A percentile compares a stretch with the other conserved stretches of the same genome.
phyloP scores from a whole-genome alignment of 768 basidiomycete species.

The Ephemerocybe angulata region DNA sequence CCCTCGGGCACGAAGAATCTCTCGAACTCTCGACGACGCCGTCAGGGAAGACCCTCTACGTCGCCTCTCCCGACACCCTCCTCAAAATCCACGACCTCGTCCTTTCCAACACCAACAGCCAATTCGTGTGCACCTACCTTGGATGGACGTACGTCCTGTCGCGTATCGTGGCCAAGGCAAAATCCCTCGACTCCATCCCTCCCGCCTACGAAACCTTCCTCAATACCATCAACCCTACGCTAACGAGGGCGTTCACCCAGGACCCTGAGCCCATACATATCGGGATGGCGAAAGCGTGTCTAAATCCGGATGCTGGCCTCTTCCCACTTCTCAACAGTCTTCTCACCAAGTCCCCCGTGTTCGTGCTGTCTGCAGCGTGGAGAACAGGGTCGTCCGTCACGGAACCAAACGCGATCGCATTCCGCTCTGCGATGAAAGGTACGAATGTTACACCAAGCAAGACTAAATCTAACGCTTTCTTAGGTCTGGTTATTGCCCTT shows the following conservation, averaged over 20 bases:
- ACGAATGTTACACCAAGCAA: conserved; percentile 11
- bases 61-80: conserved; percentile 58
- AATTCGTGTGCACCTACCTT: conserved; percentile 68
- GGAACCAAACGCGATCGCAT: conserved; percentile 75
- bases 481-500: conserved; percentile 74
- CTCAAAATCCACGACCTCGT: conserved; percentile 67
- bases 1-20: conserved; percentile 47
- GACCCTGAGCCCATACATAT: conserved; percentile 53
- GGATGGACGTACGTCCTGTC: conserved; percentile 85
- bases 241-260: conserved; percentile 46
- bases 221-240: conserved; percentile 43
- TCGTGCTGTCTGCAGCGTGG: conserved; percentile 72
- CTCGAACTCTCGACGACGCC: conserved; percentile 54
- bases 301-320: conserved; percentile 57
- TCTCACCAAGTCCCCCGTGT: conserved; percentile 68
- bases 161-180: conserved; percentile 46
- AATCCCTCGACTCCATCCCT: conserved; percentile 48
- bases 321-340: conserved; percentile 55
- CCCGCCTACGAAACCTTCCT: conserved; percentile 54
- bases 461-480: conserved; percentile 6
- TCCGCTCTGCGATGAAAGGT: conserved; percentile 85
- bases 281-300: conserved; percentile 55
- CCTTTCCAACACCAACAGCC: conserved; percentile 52
- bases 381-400: conserved; percentile 63
- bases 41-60: conserved; percentile 48